A percentile compares a stretch with the other conserved stretches of the same genome.
Conservation (phyloP, 2,329 filamentous ascomycete genomes). For the Tolypocladium sp. region DNA sequence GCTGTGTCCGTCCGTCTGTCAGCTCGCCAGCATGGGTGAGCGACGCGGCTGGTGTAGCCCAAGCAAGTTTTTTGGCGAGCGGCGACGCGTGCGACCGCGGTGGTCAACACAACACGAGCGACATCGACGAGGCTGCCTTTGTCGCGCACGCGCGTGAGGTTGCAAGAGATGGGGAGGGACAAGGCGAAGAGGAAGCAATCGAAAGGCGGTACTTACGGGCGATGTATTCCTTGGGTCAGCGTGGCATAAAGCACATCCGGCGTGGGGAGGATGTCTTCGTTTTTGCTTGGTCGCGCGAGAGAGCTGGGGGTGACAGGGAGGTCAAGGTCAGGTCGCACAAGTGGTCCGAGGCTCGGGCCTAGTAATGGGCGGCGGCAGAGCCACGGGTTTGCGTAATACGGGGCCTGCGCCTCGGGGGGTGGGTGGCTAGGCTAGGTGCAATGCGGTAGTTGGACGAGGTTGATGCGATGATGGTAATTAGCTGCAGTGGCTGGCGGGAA, state of each 20-base stretch:
- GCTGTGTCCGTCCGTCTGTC: conserved; percentile 1
- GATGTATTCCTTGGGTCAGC: conserved; percentile 17
- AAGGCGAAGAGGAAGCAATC: conserved; percentile 2
- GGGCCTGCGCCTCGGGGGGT: conserved; percentile 6
- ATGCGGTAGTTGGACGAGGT: conserved; percentile 3
- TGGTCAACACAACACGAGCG: conserved; percentile 2
- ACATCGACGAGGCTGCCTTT: conserved; percentile 1
- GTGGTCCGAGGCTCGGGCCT: conserved; percentile 10
- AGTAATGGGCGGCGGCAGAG: conserved; percentile 8
- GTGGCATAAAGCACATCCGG: conserved; percentile 14
- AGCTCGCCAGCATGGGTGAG: conserved; percentile 7
- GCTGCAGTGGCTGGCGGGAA: conserved; percentile 1
- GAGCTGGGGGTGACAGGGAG: conserved; percentile 8
- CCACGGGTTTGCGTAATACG: conserved; percentile 14
- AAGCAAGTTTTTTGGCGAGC: conserved; percentile 5
- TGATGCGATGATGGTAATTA: conserved; percentile 1
- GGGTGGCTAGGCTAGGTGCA: conserved; percentile 1
- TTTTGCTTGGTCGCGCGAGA: conserved; percentile 9
- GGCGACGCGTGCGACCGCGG: conserved; percentile 7
- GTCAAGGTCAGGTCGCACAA: conserved; percentile 12
- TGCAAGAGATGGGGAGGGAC: conserved; percentile 1
- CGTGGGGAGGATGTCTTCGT: conserved; percentile 9
- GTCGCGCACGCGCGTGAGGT: not conserved
- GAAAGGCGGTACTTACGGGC: conserved; percentile 5
- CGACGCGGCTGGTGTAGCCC: conserved; percentile 12